A percentile compares a stretch with the other conserved stretches of the same genome.
Evolutionary conservation across 805 yeast species (phyloP).

Genomic region (Torulaspora maleeae): DNA sequence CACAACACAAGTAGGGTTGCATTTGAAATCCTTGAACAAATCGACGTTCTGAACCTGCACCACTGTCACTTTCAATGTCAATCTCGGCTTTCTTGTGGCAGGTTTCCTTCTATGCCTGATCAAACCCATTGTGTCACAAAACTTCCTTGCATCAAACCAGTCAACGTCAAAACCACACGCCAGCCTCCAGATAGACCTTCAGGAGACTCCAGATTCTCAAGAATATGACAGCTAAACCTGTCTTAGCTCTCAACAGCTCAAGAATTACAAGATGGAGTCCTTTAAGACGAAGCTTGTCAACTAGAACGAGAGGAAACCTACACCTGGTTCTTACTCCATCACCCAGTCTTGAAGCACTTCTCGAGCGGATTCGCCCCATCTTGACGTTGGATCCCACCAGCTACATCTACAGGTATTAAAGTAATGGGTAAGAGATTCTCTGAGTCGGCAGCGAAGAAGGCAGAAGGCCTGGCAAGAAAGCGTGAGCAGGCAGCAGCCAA

Average conservation of each 20-base stretch:
- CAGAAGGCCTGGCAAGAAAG: conserved; percentile 36
- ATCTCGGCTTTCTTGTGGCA: conserved; percentile 10
- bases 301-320: conserved; percentile 1
- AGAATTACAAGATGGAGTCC: not conserved
- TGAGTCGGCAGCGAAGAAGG: conserved; percentile 36
- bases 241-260: not conserved
- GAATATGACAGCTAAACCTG: not conserved
- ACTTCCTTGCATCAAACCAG: not conserved
- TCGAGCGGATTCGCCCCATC: not conserved
- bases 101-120: conserved; percentile 18
- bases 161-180: not conserved
- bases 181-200: not conserved
- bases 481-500: conserved; percentile 32
- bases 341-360: not conserved
- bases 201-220: not conserved
- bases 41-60: conserved; percentile 25
- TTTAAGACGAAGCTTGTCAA: conserved; percentile 1
- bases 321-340: not conserved
- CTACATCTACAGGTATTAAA: not conserved
- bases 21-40: conserved; percentile 24
- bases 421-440: conserved; percentile 37
- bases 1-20: conserved; percentile 31
- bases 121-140: conserved; percentile 14
- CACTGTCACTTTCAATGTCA: conserved; percentile 22
- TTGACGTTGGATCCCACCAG: not conserved